Base-by-base conservation (phyloP, 805 yeast genomes). In the Monosporozyma servazzii region DNA sequence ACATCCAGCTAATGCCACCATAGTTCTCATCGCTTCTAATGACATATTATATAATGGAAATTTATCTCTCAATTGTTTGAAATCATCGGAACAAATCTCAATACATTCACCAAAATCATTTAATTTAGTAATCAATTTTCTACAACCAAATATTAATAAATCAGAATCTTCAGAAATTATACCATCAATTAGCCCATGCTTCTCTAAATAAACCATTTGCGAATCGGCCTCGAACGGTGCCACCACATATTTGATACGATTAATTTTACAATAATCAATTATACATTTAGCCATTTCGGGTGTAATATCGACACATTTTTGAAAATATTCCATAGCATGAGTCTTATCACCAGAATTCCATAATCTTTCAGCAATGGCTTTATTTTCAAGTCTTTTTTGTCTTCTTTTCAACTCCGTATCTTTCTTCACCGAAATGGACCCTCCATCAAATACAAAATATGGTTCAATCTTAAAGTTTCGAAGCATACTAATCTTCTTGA, bases 201-300 rank as follows among this genome's bases (percentile, higher is more conserved):
- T 78, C 63, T 91, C 98, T 43, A 93, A 74, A 60, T 82, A 88
- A 9, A 90, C 98, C 85, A 93, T 80, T 66, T 93, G 99, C 0
- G 99, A 85, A 66, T 93, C 99, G 0, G 99, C 99, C 69, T 93
- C 99, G 64, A 88, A 93, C 0, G 99, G 99, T 0, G 99, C 98
- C 8, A 93, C 99, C 7, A 93, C 78, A 60, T 79, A 91, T 53
- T 75, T 77, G 47, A 93, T 80, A 1, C 69, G 67, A 45, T 76
- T 72, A 13, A 65, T 56, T 57, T 81, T 81, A 55, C 95, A 74
- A 59, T 78, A 84, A 41, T 83, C 85, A 63, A 90, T 88, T 11
- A 91, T 74, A 11, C 88, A 76, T 59, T 86, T 86, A 5, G 96
- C 97, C 93, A 93, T 89, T 55, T 81, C 80, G 1, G 96, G 88